Evolutionary conservation across 495 filamentous ascomycete genomes (phyloP).

Genomic region (Annulohypoxylon stygium): DNA sequence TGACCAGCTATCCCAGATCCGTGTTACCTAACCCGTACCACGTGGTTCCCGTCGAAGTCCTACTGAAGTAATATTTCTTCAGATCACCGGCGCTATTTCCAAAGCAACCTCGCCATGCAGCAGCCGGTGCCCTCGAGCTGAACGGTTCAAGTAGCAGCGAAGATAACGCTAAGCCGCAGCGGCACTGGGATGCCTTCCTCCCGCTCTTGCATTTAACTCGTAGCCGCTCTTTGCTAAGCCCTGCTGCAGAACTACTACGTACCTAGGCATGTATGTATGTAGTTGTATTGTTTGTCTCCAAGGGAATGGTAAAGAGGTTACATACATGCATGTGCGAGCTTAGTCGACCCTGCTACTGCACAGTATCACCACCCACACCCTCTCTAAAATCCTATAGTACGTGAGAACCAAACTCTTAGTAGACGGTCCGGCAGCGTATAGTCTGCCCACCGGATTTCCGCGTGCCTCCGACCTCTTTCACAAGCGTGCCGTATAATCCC

Average conservation of each 20-base stretch:
- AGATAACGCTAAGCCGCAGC: neutral
- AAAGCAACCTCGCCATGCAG: neutral
- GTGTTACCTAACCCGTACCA: neutral
- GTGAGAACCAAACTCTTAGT: neutral
- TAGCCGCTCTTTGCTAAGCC: slow-evolving; percentile 6
- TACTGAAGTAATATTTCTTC: neutral
- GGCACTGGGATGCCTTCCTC: slow-evolving; percentile 1
- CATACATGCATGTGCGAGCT: slow-evolving; percentile 2
- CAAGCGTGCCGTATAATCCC: too few species aligned
- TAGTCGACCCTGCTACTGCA: neutral
- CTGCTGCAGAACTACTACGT: neutral
- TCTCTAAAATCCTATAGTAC: neutral
- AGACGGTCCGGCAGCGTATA: neutral
- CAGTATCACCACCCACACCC: too few species aligned
- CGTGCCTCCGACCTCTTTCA: too few species aligned
- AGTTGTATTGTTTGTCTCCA: neutral
- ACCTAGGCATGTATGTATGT: too few species aligned
- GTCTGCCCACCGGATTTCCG: too few species aligned
- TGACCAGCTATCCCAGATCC: neutral
- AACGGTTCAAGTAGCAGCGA: neutral
- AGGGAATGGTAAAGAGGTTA: slow-evolving; percentile 6
- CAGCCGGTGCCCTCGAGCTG: neutral
- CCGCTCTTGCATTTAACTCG: slow-evolving; percentile 6
- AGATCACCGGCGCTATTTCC: neutral
- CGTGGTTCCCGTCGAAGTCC: slow-evolving; percentile 1